A percentile compares a stretch with the other conserved stretches of the same genome.
Evolutionary conservation across 331 rosid species (phyloP).

Genomic region (Quercus tomentella): DNA sequence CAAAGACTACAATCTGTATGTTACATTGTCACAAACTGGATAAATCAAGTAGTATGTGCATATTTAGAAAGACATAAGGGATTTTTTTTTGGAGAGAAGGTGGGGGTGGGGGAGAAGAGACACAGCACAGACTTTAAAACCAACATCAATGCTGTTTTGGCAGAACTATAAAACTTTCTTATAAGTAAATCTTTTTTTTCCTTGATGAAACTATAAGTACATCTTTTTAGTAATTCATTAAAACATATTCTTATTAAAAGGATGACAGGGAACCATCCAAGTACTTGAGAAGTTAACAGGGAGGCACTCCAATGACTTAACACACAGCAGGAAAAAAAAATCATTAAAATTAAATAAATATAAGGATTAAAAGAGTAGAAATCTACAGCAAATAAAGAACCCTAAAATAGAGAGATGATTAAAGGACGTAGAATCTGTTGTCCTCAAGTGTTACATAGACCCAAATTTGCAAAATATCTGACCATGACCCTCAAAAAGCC

Average conservation of each 20-base stretch:
- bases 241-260: not conserved
- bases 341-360: not conserved
- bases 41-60: not conserved
- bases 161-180: not conserved
- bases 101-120: not conserved
- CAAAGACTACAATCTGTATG: not conserved
- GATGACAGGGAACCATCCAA: not conserved
- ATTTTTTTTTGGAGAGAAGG: not conserved
- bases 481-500: not conserved
- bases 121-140: not conserved
- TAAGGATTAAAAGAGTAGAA: not conserved
- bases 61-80: not conserved
- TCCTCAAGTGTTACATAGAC: not conserved
- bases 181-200: no score
- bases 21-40: not conserved
- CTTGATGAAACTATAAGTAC: not conserved
- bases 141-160: not conserved
- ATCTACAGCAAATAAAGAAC: no score
- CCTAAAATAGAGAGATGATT: no score
- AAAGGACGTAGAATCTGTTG: not conserved
- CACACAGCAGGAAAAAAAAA: not conserved
- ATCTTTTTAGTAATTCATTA: not conserved
- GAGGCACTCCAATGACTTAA: not conserved
- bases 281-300: not conserved
- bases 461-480: not conserved